Percentiles rank a stretch among this genome's conserved stretches.
phyloP scores from a whole-genome alignment of 2,329 filamentous ascomycete genomes.

The Arthrinium phaeospermum region DNA sequence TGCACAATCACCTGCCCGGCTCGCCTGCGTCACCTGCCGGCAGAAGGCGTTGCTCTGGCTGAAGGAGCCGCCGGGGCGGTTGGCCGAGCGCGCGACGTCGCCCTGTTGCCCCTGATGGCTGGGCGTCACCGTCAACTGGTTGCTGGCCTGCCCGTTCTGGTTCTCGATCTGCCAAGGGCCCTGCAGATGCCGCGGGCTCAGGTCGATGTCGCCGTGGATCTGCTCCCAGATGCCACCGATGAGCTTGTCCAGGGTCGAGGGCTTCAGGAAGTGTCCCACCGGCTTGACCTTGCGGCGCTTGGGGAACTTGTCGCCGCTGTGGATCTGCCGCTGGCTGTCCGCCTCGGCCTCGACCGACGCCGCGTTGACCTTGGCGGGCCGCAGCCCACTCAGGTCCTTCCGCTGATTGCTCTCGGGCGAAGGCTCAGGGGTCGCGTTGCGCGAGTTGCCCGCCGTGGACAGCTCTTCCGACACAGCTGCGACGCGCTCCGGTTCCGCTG shows the following conservation, averaged over 20 bases:
- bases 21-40: conserved; percentile 45
- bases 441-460: neutral
- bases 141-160: neutral
- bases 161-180: conserved; percentile 33
- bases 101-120: conserved; percentile 20
- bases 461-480: neutral
- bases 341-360: conserved; percentile 33
- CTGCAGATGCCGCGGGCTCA: conserved; percentile 38
- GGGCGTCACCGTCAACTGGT: neutral
- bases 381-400: conserved; percentile 28
- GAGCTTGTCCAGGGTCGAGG: conserved; percentile 38
- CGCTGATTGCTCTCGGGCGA: conserved; percentile 18
- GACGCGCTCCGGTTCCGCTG: neutral
- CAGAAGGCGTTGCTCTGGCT: conserved; percentile 40
- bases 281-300: conserved; percentile 32
- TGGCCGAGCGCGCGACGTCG: neutral
- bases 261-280: conserved; percentile 37
- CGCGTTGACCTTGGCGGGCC: conserved; percentile 27
- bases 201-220: conserved; percentile 37
- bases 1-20: conserved; percentile 63
- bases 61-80: conserved; percentile 28
- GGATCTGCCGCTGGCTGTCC: conserved; percentile 34
- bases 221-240: conserved; percentile 42
- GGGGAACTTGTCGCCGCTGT: conserved; percentile 29
- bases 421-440: neutral